Conservation (phyloP, 495 filamentous ascomycete species). For the Daldinia loculata region DNA sequence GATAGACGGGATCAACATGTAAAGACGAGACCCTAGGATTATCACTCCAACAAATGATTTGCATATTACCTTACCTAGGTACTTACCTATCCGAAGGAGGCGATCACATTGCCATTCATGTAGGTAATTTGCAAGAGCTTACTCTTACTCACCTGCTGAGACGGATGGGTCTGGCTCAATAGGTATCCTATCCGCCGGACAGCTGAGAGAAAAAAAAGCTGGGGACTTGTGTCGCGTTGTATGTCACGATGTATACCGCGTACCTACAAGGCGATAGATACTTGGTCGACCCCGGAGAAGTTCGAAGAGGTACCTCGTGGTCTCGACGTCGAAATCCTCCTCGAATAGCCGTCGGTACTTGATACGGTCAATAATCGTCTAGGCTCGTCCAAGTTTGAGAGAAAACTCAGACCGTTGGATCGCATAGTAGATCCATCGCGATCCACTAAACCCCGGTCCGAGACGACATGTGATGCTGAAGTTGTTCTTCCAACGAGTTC, state of each 20-base stretch:
- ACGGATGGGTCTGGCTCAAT: background rate
- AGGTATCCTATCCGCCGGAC: background rate
- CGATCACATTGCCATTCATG: conserved; percentile 19
- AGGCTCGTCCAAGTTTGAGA: conserved; percentile 26
- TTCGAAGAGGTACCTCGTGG: background rate
- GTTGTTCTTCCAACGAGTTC: conserved; percentile 33
- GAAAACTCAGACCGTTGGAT: conserved; percentile 36
- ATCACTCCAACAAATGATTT: conserved; percentile 35
- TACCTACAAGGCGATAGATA: background rate
- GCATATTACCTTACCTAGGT: conserved; percentile 25
- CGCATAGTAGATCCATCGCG: conserved; percentile 40
- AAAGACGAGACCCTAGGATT: background rate
- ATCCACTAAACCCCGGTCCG: conserved; percentile 41
- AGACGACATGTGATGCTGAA: conserved; percentile 40
- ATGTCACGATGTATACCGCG: background rate
- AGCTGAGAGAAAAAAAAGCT: conserved; percentile 14
- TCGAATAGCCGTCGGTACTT: conserved; percentile 41
- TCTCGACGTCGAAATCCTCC: background rate
- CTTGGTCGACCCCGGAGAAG: background rate
- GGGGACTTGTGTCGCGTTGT: background rate
- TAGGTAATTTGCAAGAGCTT: conserved; percentile 21
- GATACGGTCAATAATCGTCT: conserved; percentile 30
- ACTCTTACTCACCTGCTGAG: conserved; percentile 6
- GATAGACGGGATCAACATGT: conserved; percentile 33
- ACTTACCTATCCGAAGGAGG: conserved; percentile 10